These are phyloP conservation scores for Backusella macrospora DNA, from an alignment of 192 early-diverging fungal species.

Conservation along the genomic window DNA sequence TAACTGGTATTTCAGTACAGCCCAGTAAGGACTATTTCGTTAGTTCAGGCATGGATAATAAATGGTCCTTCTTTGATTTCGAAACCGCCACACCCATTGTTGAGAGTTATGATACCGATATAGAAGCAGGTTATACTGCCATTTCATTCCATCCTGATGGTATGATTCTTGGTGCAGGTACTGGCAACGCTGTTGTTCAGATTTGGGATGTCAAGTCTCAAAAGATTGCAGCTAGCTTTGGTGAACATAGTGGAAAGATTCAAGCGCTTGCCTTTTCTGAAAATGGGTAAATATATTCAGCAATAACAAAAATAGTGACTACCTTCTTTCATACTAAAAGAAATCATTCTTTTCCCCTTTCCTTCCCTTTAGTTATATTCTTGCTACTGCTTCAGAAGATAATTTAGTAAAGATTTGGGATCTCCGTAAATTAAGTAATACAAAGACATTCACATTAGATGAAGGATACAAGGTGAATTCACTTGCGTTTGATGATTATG, in stretches of 20 bases:
- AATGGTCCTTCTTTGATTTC: slow-evolving; percentile 83
- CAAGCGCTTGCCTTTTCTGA: slow-evolving; percentile 87
- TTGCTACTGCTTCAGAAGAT: slow-evolving; percentile 76
- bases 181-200: slow-evolving; percentile 66
- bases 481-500: slow-evolving; percentile 82
- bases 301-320: background rate
- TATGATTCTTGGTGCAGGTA: slow-evolving; percentile 81
- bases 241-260: slow-evolving; percentile 62
- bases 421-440: slow-evolving; percentile 80
- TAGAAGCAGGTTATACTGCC: slow-evolving; percentile 58
- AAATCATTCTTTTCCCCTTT: no score
- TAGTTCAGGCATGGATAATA: slow-evolving; percentile 69
- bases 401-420: slow-evolving; percentile 91
- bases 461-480: slow-evolving; percentile 56
- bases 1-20: slow-evolving; percentile 77
- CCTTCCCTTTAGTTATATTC: slow-evolving; percentile 59
- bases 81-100: slow-evolving; percentile 59
- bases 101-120: slow-evolving; percentile 42
- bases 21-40: slow-evolving; percentile 84
- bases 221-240: slow-evolving; percentile 66
- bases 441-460: slow-evolving; percentile 67
- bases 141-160: slow-evolving; percentile 94
- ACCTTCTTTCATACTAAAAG: background rate
- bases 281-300: slow-evolving; percentile 65
- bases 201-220: slow-evolving; percentile 86